Base-by-base conservation (phyloP, 306 rosid genomes). In the Pachyrhizus erosus region DNA sequence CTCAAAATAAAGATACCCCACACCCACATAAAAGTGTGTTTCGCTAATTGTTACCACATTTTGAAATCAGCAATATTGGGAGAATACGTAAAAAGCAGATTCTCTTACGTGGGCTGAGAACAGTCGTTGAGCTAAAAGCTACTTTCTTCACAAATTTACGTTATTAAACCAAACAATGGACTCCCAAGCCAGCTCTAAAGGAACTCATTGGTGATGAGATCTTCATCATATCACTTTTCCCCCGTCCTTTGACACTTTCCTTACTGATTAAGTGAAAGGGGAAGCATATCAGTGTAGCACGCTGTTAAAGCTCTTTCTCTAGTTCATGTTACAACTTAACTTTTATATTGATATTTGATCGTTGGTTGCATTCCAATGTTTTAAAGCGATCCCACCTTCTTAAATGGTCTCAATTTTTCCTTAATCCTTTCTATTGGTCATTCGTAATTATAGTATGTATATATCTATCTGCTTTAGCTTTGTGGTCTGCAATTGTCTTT, bases 51-150 rank as follows among this genome's bases (percentile, higher is more conserved):
- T 61, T 48, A 24, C 49, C 70, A 78, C 70, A 55, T 65, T 48
- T 49, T 74, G 62, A 58, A 24, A 81, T 76, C 18, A 49, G 66
- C 8, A 52, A 80, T 7, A 18, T 18, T 52, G 73, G 61, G 70
- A 62, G 42, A 20, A 60, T 58, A 65, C 85, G 86, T 57, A 79
- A 82, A 91, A 85, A 88, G 93, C 76, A 75, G 90, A 88, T 80
- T 86, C 93, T 82, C 72, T 48, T 80, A 73, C 85, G 90, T 76
- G 90, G 86, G 74, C 3, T 78, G 43, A 34, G 48, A 55, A 8
- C 66, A 76, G n/a, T 68, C 46, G 89, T 82, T 40, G 65, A 43
- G 78, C 55, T 74, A 83, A 88, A 89, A 85, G 89, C 76, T 20
- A 76, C 88, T 85, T 78, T 81, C 13, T 49, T 77, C 31, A 14